Base-by-base conservation (phyloP, 345 rosid genomes). In the Euclidium syriacum region DNA sequence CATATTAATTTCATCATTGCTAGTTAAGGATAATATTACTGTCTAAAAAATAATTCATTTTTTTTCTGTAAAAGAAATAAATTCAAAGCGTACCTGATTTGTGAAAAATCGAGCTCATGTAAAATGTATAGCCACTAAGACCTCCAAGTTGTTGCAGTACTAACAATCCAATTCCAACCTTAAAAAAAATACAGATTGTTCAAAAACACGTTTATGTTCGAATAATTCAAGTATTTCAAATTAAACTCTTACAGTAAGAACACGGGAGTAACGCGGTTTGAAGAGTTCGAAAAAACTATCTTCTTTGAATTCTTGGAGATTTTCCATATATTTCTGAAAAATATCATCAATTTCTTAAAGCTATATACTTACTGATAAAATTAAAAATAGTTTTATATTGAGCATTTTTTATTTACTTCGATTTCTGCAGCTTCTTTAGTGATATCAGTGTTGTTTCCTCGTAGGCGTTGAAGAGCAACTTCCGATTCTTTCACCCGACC, bases 101-200 rank as follows among this genome's bases (percentile, higher is more conserved):
- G 26, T 30, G 43, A 6, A 83, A 80, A 25, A 83, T 80, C 5
- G 84, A 53, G 58, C 87, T 78, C 42, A 83, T 73, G 52, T 83
- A 83, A 61, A 83, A 83, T 26, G 79, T 74, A 38, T 80, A 73
- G 19, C 75, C 87, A 60, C 74, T 77, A 47, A 83, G 83, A 25
- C 97, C 97, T 62, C 97, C 95, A 15, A 90, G 80, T 65, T 87
- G 91, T 78, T 90, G 97, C 65, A 90, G 73, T 26, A 65, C 84
- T 85, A 87, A 81, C 67, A 87, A 60, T 40, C 97, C 95, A 57
- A 83, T 78, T 18, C 83, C 91, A 46, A 85, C 88, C 91, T 83
- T n/a, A n/a, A 41, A 27, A 4, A 32, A 4, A 11, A 43, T 35
- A 33, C 30, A 39, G 24, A n/a, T 23, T 18, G 46, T 29, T 18